These are phyloP conservation scores for Calonectria pteridis DNA, from an alignment of 2,329 filamentous ascomycete species.

Conservation along the genomic window DNA sequence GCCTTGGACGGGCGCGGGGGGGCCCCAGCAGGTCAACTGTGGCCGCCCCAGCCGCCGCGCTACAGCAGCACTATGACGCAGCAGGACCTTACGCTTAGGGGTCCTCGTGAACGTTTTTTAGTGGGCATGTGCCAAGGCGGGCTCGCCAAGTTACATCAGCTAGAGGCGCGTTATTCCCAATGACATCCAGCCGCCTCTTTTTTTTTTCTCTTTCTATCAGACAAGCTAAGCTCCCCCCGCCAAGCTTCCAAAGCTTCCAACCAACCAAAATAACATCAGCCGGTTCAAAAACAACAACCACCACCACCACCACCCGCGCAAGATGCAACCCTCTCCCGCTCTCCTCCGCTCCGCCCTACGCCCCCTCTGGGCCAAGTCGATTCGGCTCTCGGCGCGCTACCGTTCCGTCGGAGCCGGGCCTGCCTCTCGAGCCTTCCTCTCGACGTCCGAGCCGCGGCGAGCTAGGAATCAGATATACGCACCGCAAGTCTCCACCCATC, in stretches of 20 bases:
- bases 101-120: slow-evolving; percentile 8
- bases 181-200: background rate
- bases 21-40: background rate
- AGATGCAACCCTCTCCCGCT: slow-evolving; percentile 10
- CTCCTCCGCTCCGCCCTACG: slow-evolving; percentile 10
- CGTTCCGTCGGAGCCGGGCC: background rate
- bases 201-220: background rate
- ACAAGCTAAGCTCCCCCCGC: background rate
- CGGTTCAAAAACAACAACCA: background rate
- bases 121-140: background rate
- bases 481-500: slow-evolving; percentile 45
- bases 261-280: background rate
- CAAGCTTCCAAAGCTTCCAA: background rate
- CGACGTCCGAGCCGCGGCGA: slow-evolving; percentile 40
- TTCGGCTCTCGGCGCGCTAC: background rate
- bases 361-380: slow-evolving; percentile 8
- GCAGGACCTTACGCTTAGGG: background rate
- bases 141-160: background rate
- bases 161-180: background rate
- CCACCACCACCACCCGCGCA: background rate
- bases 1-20: background rate
- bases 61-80: slow-evolving; percentile 21
- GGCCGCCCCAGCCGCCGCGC: slow-evolving; percentile 20
- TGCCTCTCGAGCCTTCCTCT: slow-evolving; percentile 34
- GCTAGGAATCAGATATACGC: slow-evolving; percentile 52